Evolutionary conservation across 2,329 filamentous ascomycete species (phyloP), one percentile per base, ranked within the genome.

Genomic region (Coniochaeta hoffmannii): DNA sequence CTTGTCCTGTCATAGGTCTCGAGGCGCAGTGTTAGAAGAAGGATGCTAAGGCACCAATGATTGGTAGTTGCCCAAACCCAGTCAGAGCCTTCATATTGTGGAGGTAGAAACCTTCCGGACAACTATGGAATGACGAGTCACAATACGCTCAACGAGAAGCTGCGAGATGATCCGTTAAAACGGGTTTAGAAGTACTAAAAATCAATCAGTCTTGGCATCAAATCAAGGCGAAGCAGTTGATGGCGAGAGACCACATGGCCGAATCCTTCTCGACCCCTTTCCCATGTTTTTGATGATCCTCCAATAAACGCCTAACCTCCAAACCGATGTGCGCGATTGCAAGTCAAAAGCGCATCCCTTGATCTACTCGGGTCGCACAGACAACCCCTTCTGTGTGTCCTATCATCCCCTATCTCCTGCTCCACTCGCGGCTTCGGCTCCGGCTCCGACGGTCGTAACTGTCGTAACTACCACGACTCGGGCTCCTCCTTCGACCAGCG

Each of bases 401-500:
- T 11, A 15, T 50, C 31, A 54, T 50, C 53, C 34, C 31, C 53
- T 41, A 54, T 50, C 53, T 49, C 31, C 53, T 28, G 38, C 28
- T 32, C 24, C 30, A 41, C 26, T 54, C 53, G 10, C 53, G 26
- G 19, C 41, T 54, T 7, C 58, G 56, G 17, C 61, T 67, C 49
- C 67, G 65, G 38, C 63, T 66, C 31, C 68, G 64, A 49, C 73
- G 69, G 59, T 69, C 70, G 46, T 75, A 67, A 61, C 71, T 72
- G 49, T 67, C 71, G 58, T 78, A 73, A 62, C 76, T 80, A 59
- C 69, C 74, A 44, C 72, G 73, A 55, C 76, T 80, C 9, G 73
- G 75, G 58, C 77, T 82, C 38, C 78, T 74, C 41, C 72, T 71
- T 7, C 62, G 56, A 49, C 66, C 62, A 14, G 64, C 61, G n/a